Base-by-base conservation (phyloP, 2,329 filamentous ascomycete species). In the Trichoderma sp. region DNA sequence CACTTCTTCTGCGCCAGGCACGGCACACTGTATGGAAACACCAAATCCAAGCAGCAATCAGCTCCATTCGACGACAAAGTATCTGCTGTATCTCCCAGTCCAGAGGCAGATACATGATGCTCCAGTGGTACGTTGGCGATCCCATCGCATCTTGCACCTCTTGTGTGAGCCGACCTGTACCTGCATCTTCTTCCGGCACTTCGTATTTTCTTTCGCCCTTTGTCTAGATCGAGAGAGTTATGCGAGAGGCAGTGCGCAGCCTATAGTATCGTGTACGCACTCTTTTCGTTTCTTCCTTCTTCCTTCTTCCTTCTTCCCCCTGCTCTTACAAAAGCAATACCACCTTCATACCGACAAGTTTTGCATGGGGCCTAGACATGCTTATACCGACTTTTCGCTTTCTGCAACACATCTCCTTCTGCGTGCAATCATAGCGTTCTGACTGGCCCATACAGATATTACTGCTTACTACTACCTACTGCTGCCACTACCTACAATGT, bases 1-100 rank as follows among this genome's bases (percentile, higher is more conserved):
- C 68, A 60, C 51, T 49, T 60, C 21, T 51, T 52, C 67, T 32
- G 54, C 63, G 63, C 55, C 68, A 67, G 68, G 61, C 68, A 66
- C 61, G 61, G 68, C 68, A 65, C 68, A 69, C 68, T 69, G 68
- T 69, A 43, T 59, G 21, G 61, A 14, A 65, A 28, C 26, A 28
- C 51, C 51, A 54, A 18, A 28, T 26, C n/a, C 46, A 49, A 49
- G 46, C 46, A 49, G 21, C 51, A 54, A 28, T 54, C 28, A 58
- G 18, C 14, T 58, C 32, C 55, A 28, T 56, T 18, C 14, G 26
- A 56, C 26, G 8, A 56, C 18, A n/a, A 16, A 49, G 46, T 5
- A 49, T 49, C 18, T 8, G n/a, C n/a, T n/a, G n/a, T n/a, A n/a
- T n/a, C 18, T n/a, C 7, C 39, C 39, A 7, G 18, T 18, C 4